A percentile compares a stretch with the other conserved stretches of the same genome.
Evolutionary conservation across 768 basidiomycete genomes (phyloP).

Genomic region (Chalciporus piperatus): DNA sequence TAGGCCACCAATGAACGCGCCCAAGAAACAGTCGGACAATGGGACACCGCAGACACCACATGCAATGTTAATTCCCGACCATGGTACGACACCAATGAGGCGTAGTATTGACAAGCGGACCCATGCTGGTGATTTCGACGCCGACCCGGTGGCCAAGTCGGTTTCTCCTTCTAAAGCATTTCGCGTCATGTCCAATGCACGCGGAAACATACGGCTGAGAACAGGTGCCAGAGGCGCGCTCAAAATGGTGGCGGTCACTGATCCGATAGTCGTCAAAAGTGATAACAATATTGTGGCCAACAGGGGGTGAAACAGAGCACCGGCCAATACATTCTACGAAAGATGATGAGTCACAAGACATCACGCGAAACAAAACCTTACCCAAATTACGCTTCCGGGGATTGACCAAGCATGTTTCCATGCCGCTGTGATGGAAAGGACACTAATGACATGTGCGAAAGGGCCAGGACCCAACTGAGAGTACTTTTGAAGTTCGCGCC

Average conservation of each 20-base stretch:
- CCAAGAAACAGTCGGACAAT: constrained; percentile 70
- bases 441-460: constrained; percentile 74
- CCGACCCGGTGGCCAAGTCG: constrained; percentile 37
- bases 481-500: constrained; percentile 73
- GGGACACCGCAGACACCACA: constrained; percentile 89
- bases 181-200: constrained; percentile 81
- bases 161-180: constrained; percentile 71
- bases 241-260: constrained; percentile 75
- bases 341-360: constrained; percentile 17
- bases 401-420: constrained; percentile 99
- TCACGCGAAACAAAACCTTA: constrained; percentile 34
- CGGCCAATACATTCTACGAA: constrained; percentile 83
- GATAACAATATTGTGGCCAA: constrained; percentile 82
- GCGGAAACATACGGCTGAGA: constrained; percentile 77
- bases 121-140: constrained; percentile 55
- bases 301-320: constrained; percentile 80
- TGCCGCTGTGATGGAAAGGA: constrained; percentile 78
- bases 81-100: constrained; percentile 90
- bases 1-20: constrained; percentile 78
- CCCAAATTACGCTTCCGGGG: constrained; percentile 91
- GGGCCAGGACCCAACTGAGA: constrained; percentile 65
- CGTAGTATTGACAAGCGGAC: constrained; percentile 84
- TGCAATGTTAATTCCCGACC: constrained; percentile 97
- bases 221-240: constrained; percentile 83
- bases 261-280: constrained; percentile 82